Conservation (phyloP, 352 stramenopile genomes). For the Phytophthora brassicae region DNA sequence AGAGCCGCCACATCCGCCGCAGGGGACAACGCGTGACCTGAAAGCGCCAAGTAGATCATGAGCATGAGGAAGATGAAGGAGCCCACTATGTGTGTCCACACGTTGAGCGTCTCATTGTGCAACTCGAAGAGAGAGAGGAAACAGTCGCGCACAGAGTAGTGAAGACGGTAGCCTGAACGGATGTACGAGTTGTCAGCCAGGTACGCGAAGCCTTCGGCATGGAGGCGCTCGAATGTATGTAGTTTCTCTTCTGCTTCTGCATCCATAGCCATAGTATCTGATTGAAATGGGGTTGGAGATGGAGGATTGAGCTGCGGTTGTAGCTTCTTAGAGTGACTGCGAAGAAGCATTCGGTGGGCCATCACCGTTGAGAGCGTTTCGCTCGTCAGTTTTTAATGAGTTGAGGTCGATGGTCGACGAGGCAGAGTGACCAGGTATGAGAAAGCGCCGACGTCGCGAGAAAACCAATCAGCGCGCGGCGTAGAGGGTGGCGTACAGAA, state of each 20-base stretch:
- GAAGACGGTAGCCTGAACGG: constrained; percentile 77
- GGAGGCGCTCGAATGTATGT: constrained; percentile 76
- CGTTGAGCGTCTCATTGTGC: constrained; percentile 89
- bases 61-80: constrained; percentile 84
- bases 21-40: constrained; percentile 42
- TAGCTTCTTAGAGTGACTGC: constrained; percentile 26
- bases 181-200: constrained; percentile 89
- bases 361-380: constrained; percentile 35
- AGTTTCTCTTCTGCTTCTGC: constrained; percentile 35
- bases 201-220: constrained; percentile 80
- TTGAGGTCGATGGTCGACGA: too few species aligned
- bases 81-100: constrained; percentile 87
- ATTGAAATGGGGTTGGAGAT: not conserved
- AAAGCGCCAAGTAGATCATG: constrained; percentile 75
- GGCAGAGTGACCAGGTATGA: too few species aligned
- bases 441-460: too few species aligned
- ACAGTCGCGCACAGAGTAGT: constrained; percentile 82
- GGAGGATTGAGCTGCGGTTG: constrained; percentile 11
- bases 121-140: constrained; percentile 83
- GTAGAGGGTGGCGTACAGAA: too few species aligned
- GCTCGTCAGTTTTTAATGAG: too few species aligned
- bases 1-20: constrained; percentile 12
- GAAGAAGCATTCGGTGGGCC: constrained; percentile 44
- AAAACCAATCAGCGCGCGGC: too few species aligned
- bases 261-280: not conserved